Base-by-base conservation (phyloP, 352 stramenopile genomes). In the Blastocystis sp. region DNA sequence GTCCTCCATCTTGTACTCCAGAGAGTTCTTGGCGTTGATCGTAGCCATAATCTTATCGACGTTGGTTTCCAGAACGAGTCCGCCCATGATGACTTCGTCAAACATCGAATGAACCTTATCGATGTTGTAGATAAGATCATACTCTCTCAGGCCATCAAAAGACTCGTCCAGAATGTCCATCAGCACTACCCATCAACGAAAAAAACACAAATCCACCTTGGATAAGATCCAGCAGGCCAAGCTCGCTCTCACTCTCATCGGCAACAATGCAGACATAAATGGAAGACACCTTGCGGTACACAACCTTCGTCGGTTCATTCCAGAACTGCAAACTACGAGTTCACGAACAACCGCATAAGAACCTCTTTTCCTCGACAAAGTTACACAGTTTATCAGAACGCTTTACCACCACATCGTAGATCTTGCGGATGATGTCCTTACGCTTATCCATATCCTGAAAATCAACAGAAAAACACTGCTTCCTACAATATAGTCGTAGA, bases 11-110 rank as follows among this genome's bases (percentile, higher is more conserved):
- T 78, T 78, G 46, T 61, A 78, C 44, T 78, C 67, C 38, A 78
- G 24, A 40, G 34, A 56, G 40, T 78, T 78, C 67, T 78, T 78
- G 24, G 67, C 40, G 57, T 78, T 78, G 67, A 78, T 78, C 11
- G 67, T 78, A 42, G 67, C 67, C 67, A 78, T 78, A 21, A 78
- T 78, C 67, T 78, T 78, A 51, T 78, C 67, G 36, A 78, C 67
- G 32, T 78, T 78, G 9, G 67, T 78, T 32, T 78, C 67, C 67
- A 78, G 38, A 14, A 78, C 67, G 36, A 78, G 40, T 78, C 67
- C 67, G 56, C 67, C 67, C 67, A 78, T 78, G 24, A 78, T 78
- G 27, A 78, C 51, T 27, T 78, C 67, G 49, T 78, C 67, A 59
- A 78, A 78, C 67, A 78, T 78, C 14, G 67, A 78, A 40, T 78